A percentile compares a stretch with the other conserved stretches of the same genome.
Conservation (phyloP, 2,329 filamentous ascomycete genomes). For the Ophiostoma ips region DNA sequence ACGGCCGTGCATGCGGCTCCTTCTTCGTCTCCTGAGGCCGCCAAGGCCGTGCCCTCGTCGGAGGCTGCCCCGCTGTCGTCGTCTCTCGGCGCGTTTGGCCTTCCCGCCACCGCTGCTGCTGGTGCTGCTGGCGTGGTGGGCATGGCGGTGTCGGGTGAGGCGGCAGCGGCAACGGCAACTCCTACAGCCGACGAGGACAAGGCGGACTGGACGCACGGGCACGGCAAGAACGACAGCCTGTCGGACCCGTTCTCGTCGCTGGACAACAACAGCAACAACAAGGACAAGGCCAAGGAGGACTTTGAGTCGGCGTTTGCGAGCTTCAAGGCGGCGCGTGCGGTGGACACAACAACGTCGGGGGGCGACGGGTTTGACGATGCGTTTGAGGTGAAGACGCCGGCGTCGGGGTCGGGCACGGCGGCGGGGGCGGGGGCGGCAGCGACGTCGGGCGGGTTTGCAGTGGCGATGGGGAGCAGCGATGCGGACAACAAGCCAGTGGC, state of each 20-base stretch:
- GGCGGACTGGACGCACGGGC: conserved; percentile 9
- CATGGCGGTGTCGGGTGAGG: too few relatives aligned
- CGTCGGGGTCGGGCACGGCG: conserved; percentile 15
- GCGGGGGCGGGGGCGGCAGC: conserved; percentile 15
- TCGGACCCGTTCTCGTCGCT: conserved; percentile 38
- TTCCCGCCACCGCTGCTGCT: not conserved
- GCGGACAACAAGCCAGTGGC: conserved; percentile 28
- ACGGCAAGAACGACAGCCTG: conserved; percentile 17
- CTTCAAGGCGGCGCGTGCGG: conserved; percentile 35
- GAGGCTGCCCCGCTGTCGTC: not conserved
- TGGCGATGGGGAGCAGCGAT: conserved; percentile 20
- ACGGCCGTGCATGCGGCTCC: not conserved
- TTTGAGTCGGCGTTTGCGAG: conserved; percentile 77
- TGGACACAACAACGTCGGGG: not conserved
- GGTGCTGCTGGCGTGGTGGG: not conserved
- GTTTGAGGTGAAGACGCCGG: conserved; percentile 5
- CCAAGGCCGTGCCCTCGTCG: not conserved
- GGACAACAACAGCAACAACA: conserved; percentile 30
- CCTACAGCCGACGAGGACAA: conserved; percentile 5
- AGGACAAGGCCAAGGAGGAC: conserved; percentile 54
- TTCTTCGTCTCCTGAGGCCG: not conserved
- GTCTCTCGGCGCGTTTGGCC: not conserved
- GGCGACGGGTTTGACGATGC: not conserved
- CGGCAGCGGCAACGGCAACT: not conserved
- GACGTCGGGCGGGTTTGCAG: not conserved